Percentiles rank a stretch among this genome's conserved stretches.
Conservation (phyloP, 2,329 filamentous ascomycete genomes). For the Fusarium coffeatum region DNA sequence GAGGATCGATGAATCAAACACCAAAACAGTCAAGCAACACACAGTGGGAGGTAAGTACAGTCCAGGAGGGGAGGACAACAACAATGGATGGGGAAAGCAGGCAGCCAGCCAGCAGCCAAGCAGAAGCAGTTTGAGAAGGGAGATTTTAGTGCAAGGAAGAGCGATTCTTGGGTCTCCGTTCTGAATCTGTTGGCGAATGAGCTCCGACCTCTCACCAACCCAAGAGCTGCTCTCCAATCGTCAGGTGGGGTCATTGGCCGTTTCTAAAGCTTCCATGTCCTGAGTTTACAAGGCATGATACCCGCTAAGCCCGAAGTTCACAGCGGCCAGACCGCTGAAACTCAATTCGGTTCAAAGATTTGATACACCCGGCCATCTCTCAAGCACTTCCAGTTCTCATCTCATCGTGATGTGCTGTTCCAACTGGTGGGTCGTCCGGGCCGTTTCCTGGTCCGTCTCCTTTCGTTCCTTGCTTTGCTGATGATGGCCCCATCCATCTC, state of each 20-base stretch:
- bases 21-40: not conserved
- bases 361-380: conserved; percentile 7
- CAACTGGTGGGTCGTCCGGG: conserved; percentile 31
- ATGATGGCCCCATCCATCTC: conserved; percentile 23
- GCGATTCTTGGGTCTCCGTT: conserved; percentile 2
- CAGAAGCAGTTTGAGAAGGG: conserved; percentile 14
- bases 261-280: conserved; percentile 1
- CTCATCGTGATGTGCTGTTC: conserved; percentile 31
- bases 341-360: conserved; percentile 18
- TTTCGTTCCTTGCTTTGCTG: conserved; percentile 39
- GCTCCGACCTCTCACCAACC: not conserved
- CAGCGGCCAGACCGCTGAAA: conserved; percentile 25
- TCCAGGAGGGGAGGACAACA: conserved; percentile 14
- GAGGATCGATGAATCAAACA: conserved; percentile 18
- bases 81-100: not conserved
- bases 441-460: conserved; percentile 34
- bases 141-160: not conserved
- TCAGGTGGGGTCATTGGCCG: not conserved
- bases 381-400: conserved; percentile 3
- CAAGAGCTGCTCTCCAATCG: conserved; percentile 4
- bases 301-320: conserved; percentile 16
- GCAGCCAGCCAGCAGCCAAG: not conserved
- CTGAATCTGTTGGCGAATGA: conserved; percentile 9
- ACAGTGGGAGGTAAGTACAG: not conserved
- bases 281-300: conserved; percentile 11